Evolutionary conservation across 2,329 filamentous ascomycete species (phyloP).

Genomic region (Paraphoma sp.): DNA sequence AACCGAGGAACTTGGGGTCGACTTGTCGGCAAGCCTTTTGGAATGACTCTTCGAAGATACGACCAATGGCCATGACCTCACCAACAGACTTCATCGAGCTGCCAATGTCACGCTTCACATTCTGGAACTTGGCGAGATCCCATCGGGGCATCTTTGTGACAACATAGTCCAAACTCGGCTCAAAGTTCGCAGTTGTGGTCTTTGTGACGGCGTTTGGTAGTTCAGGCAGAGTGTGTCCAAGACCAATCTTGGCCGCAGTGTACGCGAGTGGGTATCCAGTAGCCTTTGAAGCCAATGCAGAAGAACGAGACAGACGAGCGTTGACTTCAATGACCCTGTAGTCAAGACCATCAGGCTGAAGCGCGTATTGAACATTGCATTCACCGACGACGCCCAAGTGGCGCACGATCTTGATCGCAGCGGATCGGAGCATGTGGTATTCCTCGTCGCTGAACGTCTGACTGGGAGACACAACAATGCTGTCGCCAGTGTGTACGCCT

Average conservation of each 20-base stretch:
- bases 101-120: conserved; percentile 96
- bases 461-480: conserved; percentile 95
- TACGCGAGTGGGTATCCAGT: conserved; percentile 97
- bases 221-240: conserved; percentile 93
- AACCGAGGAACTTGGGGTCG: conserved; percentile 87
- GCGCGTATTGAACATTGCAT: conserved; percentile 97
- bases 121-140: conserved; percentile 99
- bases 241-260: conserved; percentile 96
- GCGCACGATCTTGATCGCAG: conserved; percentile 97
- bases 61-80: conserved; percentile 98
- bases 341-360: conserved; percentile 95
- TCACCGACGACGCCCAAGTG: conserved; percentile 97
- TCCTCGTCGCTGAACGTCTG: conserved; percentile 98
- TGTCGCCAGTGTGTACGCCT: conserved; percentile 97
- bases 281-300: conserved; percentile 94
- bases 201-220: conserved; percentile 98
- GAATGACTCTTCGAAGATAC: conserved; percentile 98
- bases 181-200: conserved; percentile 98
- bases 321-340: conserved; percentile 99
- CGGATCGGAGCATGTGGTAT: conserved; percentile 98
- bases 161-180: conserved; percentile 95
- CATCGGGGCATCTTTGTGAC: conserved; percentile 98
- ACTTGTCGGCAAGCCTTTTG: conserved; percentile 99
- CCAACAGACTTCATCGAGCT: conserved; percentile 99
- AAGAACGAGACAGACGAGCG: conserved; percentile 95